phyloP scores from a whole-genome alignment of 331 rosid species.

The Pyracantha coccinea region DNA sequence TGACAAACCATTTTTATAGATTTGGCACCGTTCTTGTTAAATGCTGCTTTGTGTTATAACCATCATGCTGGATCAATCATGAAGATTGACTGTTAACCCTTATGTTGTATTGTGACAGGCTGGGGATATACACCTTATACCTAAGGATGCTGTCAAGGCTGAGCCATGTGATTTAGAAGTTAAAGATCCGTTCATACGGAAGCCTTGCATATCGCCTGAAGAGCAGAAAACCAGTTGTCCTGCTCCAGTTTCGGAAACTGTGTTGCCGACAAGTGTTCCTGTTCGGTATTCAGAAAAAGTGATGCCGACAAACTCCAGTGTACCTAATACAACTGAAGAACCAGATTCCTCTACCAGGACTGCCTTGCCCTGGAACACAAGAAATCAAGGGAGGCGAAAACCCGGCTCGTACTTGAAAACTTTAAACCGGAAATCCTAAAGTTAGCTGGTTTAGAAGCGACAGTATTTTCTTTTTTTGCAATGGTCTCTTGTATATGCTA shows the following conservation, averaged over 20 bases:
- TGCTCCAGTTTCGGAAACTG: conserved; percentile 14
- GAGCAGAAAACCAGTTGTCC: conserved; percentile 15
- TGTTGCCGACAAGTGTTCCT: conserved; percentile 9
- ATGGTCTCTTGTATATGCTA: conserved; percentile 21
- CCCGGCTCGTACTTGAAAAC: conserved; percentile 17
- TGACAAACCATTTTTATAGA: background rate
- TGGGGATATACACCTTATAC: conserved; percentile 16
- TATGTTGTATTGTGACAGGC: conserved; percentile 6
- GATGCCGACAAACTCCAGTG: conserved; percentile 5
- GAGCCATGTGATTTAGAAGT: conserved; percentile 22
- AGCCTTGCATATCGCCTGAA: conserved; percentile 17
- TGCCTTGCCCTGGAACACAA: conserved; percentile 27
- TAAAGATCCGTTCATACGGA: conserved; percentile 18
- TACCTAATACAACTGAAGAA: conserved; percentile 10
- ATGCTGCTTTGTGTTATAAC: background rate
- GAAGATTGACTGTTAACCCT: background rate
- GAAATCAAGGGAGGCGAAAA: conserved; percentile 38
- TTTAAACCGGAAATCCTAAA: conserved; percentile 12
- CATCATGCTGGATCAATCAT: background rate
- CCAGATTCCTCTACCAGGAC: conserved; percentile 25
- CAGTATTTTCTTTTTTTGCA: background rate
- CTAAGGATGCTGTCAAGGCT: conserved; percentile 27
- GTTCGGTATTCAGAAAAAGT: conserved; percentile 15
- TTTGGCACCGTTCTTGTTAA: background rate
- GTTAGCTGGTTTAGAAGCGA: conserved; percentile 17